Evolutionary conservation across 345 rosid species (phyloP), one percentile per base, ranked within the genome.

Genomic region (Reutealis trisperma): DNA sequence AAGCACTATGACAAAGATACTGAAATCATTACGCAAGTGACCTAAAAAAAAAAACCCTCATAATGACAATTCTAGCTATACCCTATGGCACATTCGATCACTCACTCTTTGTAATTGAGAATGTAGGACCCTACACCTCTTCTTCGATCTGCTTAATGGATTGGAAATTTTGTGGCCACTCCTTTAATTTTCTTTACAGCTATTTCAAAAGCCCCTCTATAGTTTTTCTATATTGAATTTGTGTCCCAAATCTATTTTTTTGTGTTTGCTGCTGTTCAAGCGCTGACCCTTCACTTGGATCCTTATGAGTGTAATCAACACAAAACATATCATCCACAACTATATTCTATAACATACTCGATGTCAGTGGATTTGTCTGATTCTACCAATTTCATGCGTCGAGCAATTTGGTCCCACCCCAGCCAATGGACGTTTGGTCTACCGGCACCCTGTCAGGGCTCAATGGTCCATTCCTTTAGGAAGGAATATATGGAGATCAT

Each of bases 221-320:
- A 45, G 9, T 45, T 80, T 78, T 66, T 58, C 25, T 63, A 30
- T 70, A 24, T 61, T 54, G 66, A 42, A 73, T 49, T 59, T 16
- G 70, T 67, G 54, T 45, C 67, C 41, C 58, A 27, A 57, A 75
- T 21, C 47, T 66, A 25, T 41, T 57, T 78, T 54, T 72, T 52
- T 64, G 54, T 55, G 67, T 75, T 79, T 76, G 21, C 2, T 61
- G 30, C 49, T 22, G 3, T 63, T 25, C 41, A 72, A 42, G 63
- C 32, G 86, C 63, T 80, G 86, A 84, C 84, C 65, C 73, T 55
- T 79, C 13, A 10, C 27, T 63, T 83, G 78, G 72, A 55, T 69
- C 62, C 14, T 75, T 63, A 37, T 7, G 64, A 15, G 30, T 22
- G n/a, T 67, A 34, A 73, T 69, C 37, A 67, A 51, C 5, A 30